A percentile compares a stretch with the other conserved stretches of the same genome.
Evolutionary conservation across 345 rosid species (phyloP).

Genomic region (Lepidium aucheri): DNA sequence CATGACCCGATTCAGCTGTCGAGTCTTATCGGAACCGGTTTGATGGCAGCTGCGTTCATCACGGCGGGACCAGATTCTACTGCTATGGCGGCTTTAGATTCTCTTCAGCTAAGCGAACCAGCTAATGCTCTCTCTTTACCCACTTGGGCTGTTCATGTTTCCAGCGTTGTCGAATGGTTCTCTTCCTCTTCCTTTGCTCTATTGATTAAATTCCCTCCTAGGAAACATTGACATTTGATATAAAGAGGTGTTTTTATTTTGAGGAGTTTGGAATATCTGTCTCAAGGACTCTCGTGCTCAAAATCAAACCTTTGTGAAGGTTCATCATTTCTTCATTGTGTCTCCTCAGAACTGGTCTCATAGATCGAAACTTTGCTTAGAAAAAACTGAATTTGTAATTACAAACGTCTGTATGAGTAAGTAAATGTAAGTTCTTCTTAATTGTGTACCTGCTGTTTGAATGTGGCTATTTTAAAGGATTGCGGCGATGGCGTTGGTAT

Average conservation of each 20-base stretch:
- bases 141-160: slow-evolving; percentile 88
- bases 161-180: slow-evolving; percentile 89
- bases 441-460: neutral
- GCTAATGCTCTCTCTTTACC: slow-evolving; percentile 86
- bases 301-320: neutral
- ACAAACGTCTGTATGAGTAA: neutral
- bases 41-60: slow-evolving; percentile 34
- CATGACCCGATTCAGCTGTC: slow-evolving; percentile 14
- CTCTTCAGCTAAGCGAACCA: slow-evolving; percentile 59
- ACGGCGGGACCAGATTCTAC: slow-evolving; percentile 22
- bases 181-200: slow-evolving; percentile 8
- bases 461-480: slow-evolving; percentile 38
- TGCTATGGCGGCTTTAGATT: slow-evolving; percentile 47
- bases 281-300: neutral
- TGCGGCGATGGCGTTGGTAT: slow-evolving; percentile 87
- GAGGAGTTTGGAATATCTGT: neutral
- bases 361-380: neutral
- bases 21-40: slow-evolving; percentile 51
- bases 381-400: neutral
- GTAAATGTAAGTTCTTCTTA: neutral
- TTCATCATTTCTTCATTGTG: neutral
- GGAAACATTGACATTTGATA: neutral
- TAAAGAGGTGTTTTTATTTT: neutral
- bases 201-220: neutral
- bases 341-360: neutral